These are phyloP conservation scores for Xylariaceae sp. DNA, from an alignment of 2,329 filamentous ascomycete species.

Conservation along the genomic window DNA sequence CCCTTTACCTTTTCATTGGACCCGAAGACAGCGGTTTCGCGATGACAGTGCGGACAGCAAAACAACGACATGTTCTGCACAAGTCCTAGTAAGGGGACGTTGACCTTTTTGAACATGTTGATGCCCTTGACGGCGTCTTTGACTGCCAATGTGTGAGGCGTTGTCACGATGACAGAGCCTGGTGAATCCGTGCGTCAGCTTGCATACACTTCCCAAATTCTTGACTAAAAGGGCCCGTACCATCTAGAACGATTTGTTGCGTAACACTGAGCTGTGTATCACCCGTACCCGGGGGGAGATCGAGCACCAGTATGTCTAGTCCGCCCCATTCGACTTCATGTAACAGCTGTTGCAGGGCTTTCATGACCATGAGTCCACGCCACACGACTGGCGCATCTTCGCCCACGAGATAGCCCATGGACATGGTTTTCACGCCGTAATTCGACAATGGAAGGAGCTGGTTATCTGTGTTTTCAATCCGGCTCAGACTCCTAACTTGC, in stretches of 20 bases:
- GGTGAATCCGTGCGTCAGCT: conserved; percentile 8
- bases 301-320: conserved; percentile 81
- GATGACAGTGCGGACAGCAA: conserved; percentile 69
- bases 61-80: conserved; percentile 91
- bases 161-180: conserved; percentile 83
- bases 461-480: conserved; percentile 71
- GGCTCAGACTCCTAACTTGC: background rate
- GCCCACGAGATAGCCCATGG: conserved; percentile 88
- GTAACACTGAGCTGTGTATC: conserved; percentile 96
- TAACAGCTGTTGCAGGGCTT: conserved; percentile 88
- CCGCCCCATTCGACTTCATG: conserved; percentile 93
- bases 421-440: conserved; percentile 97
- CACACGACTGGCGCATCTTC: conserved; percentile 82
- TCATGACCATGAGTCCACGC: conserved; percentile 97
- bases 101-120: conserved; percentile 84
- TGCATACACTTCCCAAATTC: background rate
- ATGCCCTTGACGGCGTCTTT: conserved; percentile 90
- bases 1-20: conserved; percentile 57
- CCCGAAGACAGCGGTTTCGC: conserved; percentile 72
- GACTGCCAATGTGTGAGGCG: conserved; percentile 86
- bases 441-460: conserved; percentile 83
- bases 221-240: conserved; percentile 35
- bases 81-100: conserved; percentile 76
- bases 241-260: conserved; percentile 86
- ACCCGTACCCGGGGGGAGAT: conserved; percentile 89